phyloP scores from a whole-genome alignment of 176 grass and related monocot genomes.

The Zizania latifolia region DNA sequence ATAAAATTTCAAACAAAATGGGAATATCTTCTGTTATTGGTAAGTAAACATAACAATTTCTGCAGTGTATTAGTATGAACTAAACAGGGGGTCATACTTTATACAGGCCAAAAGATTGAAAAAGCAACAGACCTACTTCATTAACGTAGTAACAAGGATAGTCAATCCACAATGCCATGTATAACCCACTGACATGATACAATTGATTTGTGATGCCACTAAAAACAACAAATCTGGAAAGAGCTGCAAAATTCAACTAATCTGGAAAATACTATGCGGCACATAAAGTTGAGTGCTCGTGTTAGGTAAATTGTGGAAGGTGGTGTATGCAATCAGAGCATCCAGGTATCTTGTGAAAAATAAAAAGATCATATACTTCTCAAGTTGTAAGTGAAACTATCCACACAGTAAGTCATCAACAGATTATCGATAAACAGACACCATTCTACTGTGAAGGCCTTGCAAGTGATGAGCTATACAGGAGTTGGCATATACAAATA shows the following conservation, averaged over 20 bases:
- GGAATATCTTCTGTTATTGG: not conserved
- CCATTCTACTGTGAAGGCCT: not conserved
- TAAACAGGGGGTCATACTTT: not conserved
- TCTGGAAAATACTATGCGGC: no score
- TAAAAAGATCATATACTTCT: not conserved
- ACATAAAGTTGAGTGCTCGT: no score
- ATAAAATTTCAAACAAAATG: not conserved
- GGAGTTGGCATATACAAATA: not conserved
- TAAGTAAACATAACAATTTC: not conserved
- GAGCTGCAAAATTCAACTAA: not conserved
- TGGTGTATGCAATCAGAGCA: not conserved
- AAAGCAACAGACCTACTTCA: not conserved
- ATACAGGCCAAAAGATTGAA: not conserved
- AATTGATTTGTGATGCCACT: not conserved
- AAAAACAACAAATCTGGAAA: slow-evolving; percentile 2
- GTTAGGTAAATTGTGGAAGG: not conserved
- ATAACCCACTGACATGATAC: not conserved
- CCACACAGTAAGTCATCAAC: not conserved
- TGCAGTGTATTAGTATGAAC: slow-evolving; percentile 1
- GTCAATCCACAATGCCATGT: not conserved
- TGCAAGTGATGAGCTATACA: not conserved
- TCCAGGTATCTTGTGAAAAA: not conserved
- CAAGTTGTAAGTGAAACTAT: not conserved
- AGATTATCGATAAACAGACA: not conserved
- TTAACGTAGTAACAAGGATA: not conserved